Evolutionary conservation across 2,329 filamentous ascomycete genomes (phyloP).

Genomic region (Monosporascus sp.): DNA sequence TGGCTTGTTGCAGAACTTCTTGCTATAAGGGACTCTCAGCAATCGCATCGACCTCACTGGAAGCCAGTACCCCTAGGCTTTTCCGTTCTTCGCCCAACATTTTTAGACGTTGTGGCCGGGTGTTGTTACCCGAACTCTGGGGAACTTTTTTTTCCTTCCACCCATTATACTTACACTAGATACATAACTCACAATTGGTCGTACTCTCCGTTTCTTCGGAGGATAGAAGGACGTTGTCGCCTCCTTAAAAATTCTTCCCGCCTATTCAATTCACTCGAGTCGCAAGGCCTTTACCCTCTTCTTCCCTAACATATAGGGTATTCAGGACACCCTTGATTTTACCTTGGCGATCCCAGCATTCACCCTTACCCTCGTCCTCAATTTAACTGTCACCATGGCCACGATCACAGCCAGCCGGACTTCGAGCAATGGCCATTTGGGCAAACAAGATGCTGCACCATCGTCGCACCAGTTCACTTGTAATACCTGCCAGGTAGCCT

Average conservation of each 20-base stretch:
- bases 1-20: background rate
- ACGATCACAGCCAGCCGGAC: conserved; percentile 37
- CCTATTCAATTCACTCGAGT: too few relatives aligned
- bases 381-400: conserved; percentile 38
- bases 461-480: conserved; percentile 87
- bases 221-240: too few relatives aligned
- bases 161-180: too few relatives aligned
- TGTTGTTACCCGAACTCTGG: background rate
- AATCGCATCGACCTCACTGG: too few relatives aligned
- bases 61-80: too few relatives aligned
- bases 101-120: background rate
- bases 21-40: background rate
- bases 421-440: conserved; percentile 18
- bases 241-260: too few relatives aligned
- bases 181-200: too few relatives aligned
- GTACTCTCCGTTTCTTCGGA: too few relatives aligned
- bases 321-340: too few relatives aligned
- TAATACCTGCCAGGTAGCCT: conserved; percentile 97
- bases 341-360: background rate
- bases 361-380: background rate
- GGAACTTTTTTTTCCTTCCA: background rate
- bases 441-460: conserved; percentile 27
- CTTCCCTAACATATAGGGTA: too few relatives aligned
- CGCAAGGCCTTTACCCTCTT: too few relatives aligned
- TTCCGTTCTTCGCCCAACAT: too few relatives aligned